Percentiles rank a stretch among this genome's conserved stretches.
phyloP scores from a whole-genome alignment of 371 early-diverging fungal species.

The Rhizopus arrhizus region DNA sequence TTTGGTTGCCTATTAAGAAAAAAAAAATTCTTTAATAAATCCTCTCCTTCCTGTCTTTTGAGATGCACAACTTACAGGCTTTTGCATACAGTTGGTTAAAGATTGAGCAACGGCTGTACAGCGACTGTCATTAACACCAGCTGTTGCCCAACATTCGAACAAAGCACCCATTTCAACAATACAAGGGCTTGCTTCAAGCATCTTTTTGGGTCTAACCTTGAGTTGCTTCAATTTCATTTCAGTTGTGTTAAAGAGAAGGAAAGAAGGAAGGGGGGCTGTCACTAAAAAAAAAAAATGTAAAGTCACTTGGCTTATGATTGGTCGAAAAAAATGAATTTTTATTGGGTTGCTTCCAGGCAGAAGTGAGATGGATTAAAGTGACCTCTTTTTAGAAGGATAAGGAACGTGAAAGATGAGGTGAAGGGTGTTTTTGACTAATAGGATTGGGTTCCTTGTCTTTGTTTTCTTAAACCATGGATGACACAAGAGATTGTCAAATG shows the following conservation, averaged over 20 bases:
- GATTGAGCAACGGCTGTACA: slow-evolving; percentile 59
- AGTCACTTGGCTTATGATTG: slow-evolving; percentile 3
- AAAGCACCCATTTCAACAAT: slow-evolving; percentile 68
- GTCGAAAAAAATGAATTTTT: not conserved
- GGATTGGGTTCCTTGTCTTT: too few species aligned
- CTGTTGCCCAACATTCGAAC: slow-evolving; percentile 69
- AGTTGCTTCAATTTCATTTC: slow-evolving; percentile 69
- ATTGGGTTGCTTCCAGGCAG: too few species aligned
- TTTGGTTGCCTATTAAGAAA: slow-evolving; percentile 47
- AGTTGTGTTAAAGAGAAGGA: slow-evolving; percentile 1
- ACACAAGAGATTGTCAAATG: slow-evolving; percentile 39
- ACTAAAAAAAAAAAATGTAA: slow-evolving; percentile 15
- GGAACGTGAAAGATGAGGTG: too few species aligned
- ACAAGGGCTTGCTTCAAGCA: slow-evolving; percentile 64
- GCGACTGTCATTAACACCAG: slow-evolving; percentile 61
- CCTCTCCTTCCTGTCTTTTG: slow-evolving; percentile 1
- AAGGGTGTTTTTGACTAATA: too few species aligned
- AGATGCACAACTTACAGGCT: slow-evolving; percentile 49
- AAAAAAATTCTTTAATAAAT: not conserved
- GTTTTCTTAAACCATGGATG: slow-evolving; percentile 44
- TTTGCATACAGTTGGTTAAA: slow-evolving; percentile 65
- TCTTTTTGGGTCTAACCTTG: slow-evolving; percentile 67
- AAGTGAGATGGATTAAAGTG: too few species aligned
- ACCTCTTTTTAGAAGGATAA: too few species aligned
- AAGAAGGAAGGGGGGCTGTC: slow-evolving; percentile 12